These are phyloP conservation scores for Talaromyces atroroseus DNA, from an alignment of 2,329 filamentous ascomycete species.

Conservation along the genomic window DNA sequence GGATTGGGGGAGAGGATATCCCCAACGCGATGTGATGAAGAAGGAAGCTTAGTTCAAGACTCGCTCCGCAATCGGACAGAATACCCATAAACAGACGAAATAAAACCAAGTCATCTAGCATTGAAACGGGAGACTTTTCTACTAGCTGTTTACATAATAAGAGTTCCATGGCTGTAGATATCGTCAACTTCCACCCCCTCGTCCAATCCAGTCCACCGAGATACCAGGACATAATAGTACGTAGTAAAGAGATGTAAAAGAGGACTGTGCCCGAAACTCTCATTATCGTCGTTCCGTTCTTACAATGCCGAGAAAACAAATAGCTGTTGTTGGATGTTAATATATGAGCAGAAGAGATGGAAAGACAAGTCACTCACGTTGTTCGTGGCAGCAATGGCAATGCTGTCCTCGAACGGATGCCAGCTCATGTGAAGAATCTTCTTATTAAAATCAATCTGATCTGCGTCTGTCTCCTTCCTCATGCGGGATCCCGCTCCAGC, in stretches of 20 bases:
- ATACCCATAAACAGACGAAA: background rate
- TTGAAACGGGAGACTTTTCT: constrained; percentile 7
- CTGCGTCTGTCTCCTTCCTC: constrained; percentile 97
- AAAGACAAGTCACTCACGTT: constrained; percentile 71
- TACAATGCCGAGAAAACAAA: constrained; percentile 74
- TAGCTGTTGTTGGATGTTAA: constrained; percentile 45
- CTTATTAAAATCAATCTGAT: constrained; percentile 99
- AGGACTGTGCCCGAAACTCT: constrained; percentile 3
- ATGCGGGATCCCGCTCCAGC: constrained; percentile 85
- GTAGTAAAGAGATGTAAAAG: background rate
- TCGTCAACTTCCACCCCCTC: background rate
- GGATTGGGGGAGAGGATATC: too few species aligned
- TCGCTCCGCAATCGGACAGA: background rate
- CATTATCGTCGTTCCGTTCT: constrained; percentile 13
- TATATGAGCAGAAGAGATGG: background rate
- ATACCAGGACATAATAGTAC: background rate
- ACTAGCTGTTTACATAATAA: constrained; percentile 9
- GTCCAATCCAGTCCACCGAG: background rate
- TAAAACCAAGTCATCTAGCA: constrained; percentile 11
- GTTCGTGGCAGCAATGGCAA: constrained; percentile 98
- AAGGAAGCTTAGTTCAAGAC: too few species aligned
- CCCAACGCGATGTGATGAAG: too few species aligned
- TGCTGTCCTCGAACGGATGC: constrained; percentile 99
- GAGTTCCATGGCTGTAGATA: constrained; percentile 6
- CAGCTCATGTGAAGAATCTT: constrained; percentile 99